Evolutionary conservation across 73 alveolate genomes (phyloP), one percentile per base, ranked within the genome.

Genomic region (Paramecium sonneborni): DNA sequence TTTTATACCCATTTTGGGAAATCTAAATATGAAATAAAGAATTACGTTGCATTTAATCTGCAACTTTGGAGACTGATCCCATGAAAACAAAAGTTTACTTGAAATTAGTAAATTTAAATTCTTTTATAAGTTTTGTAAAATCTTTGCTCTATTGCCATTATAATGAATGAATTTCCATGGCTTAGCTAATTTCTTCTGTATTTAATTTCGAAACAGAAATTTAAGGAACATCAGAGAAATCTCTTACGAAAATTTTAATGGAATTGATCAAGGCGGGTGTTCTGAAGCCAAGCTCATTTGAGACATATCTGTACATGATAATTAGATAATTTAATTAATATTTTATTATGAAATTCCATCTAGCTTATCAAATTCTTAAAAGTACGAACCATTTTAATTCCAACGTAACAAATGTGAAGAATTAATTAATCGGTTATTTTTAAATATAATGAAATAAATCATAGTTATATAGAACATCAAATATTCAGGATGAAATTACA

Each of bases 41-140:
- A n/a, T 28, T 74, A 74, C 87, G 87, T 39, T 74, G 34, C 87
- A 74, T 74, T 74, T 74, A 39, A 34, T 74, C 87, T 1, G 87
- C 56, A 23, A 74, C 44, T 32, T 28, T 9, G 20, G 87, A 34
- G 37, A 39, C 56, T 12, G 56, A 35, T 3, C 58, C 58, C 87
- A 74, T 74, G 38, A 74, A 74, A 10, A 39, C 56, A 18, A 74
- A 74, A 32, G 87, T 37, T 74, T 74, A 34, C 35, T 74, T 74
- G 39, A 74, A 74, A 39, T 37, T 39, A 37, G 56, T 10, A 32
- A 74, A 74, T 74, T 74, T 28, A 74, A 74, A 74, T 20, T 34
- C 58, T 74, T 39, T 74, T 37, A 39, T 23, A 34, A 74, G 58
- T 74, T 39, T 34, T 34, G 67, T 74, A 21, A 67, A 34, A 23